phyloP scores from a whole-genome alignment of 257 asterid genomes.

The Buddleja alternifolia region DNA sequence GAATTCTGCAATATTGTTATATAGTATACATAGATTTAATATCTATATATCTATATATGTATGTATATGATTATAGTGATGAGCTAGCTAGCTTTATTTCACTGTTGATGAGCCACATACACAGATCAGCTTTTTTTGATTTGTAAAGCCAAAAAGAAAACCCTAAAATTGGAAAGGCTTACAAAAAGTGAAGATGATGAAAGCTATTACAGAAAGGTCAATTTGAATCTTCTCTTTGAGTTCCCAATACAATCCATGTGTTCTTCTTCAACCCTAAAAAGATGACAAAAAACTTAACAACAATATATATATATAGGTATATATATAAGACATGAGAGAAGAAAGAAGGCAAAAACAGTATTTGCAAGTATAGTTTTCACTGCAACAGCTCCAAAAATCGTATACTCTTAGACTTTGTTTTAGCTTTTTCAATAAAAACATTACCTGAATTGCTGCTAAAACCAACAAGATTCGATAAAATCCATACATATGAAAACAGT shows the following conservation, averaged over 20 bases:
- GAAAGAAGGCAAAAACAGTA: constrained; percentile 41
- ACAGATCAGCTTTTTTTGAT: constrained; percentile 17
- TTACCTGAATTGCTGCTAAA: constrained; percentile 59
- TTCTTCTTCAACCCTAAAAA: constrained; percentile 34
- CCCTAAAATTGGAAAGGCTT: constrained; percentile 39
- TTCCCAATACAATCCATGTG: constrained; percentile 17
- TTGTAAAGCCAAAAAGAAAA: constrained; percentile 27
- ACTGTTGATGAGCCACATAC: not conserved
- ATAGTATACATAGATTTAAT: not conserved
- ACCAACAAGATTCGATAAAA: constrained; percentile 54
- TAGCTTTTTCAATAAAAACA: constrained; percentile 55
- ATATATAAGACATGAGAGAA: not conserved
- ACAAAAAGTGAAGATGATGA: constrained; percentile 38
- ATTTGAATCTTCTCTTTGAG: constrained; percentile 16
- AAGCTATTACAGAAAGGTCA: constrained; percentile 41
- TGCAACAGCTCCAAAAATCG: constrained; percentile 39
- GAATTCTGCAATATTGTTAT: not conserved
- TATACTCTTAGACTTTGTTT: constrained; percentile 6
- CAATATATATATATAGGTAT: not conserved
- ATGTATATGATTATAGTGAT: too few species aligned
- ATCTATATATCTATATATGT: too few species aligned
- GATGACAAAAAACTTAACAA: constrained; percentile 13
- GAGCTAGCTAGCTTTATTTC: not conserved
- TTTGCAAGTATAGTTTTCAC: constrained; percentile 24
- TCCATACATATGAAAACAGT: constrained; percentile 64